phyloP scores from a whole-genome alignment of 805 yeast genomes.

The Saccharomycopsis vini region DNA sequence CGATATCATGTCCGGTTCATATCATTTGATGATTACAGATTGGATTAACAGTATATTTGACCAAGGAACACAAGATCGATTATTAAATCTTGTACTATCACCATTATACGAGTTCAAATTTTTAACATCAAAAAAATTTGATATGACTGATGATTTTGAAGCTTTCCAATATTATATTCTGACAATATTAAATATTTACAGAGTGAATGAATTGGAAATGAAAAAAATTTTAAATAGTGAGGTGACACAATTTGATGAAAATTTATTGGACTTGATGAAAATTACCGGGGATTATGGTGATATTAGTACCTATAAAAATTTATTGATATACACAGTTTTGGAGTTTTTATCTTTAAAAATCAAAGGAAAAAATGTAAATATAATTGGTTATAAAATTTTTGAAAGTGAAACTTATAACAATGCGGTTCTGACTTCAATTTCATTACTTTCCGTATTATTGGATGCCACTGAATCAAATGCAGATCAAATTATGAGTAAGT shows the following conservation, averaged over 20 bases:
- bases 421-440: conserved; percentile 36
- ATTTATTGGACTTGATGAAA: conserved; percentile 3
- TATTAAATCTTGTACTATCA: conserved; percentile 52
- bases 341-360: conserved; percentile 34
- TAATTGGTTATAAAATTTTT: conserved; percentile 21
- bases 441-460: conserved; percentile 36
- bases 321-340: conserved; percentile 37
- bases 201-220: conserved; percentile 34
- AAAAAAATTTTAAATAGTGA: conserved; percentile 47
- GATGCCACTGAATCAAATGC: conserved; percentile 54
- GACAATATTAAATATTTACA: conserved; percentile 43
- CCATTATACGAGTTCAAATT: conserved; percentile 40
- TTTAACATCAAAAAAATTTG: conserved; percentile 17
- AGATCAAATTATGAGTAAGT: conserved; percentile 32
- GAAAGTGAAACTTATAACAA: conserved; percentile 29
- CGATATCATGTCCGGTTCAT: conserved; percentile 31
- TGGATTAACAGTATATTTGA: conserved; percentile 40
- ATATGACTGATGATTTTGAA: conserved; percentile 49
- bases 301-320: conserved; percentile 52
- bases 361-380: conserved; percentile 13
- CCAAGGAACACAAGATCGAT: conserved; percentile 49
- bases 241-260: conserved; percentile 44
- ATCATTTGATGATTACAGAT: conserved; percentile 34
- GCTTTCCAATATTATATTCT: conserved; percentile 54
- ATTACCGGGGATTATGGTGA: conserved; percentile 29